Base-by-base conservation (phyloP, 441 rosid genomes). In the Metrosideros polymorpha region DNA sequence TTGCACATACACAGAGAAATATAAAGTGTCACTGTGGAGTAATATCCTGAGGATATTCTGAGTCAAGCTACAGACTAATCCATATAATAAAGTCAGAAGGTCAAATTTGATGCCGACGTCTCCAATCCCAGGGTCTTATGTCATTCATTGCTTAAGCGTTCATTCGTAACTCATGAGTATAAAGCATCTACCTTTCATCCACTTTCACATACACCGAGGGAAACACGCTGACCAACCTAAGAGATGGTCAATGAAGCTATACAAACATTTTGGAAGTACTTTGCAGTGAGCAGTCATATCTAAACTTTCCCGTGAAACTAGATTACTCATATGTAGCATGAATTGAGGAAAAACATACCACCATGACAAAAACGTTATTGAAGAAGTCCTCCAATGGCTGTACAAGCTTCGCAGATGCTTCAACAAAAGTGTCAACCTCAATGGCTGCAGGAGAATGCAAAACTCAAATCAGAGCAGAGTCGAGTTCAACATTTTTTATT, bases 331-430 rank as follows among this genome's bases (percentile, higher is more conserved):
- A 7, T 30, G 18, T 19, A 30, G 6, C 15, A 17, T 83, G 47
- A 83, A 83, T 50, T 50, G 42, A 52, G 42, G 82, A 87, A 86
- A 42, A 88, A 92, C 99, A 82, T 92, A 96, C 99, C 99, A 97
- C 99, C 99, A 96, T 97, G 87, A 97, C 98, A 43, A 97, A 97
- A 84, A 96, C 99, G 87, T 94, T 87, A 88, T 96, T 91, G 91
- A 97, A 96, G 91, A 97, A 97, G 87, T 96, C 94, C 87, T 96
- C 99, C 0, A 97, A 94, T 19, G 99, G 99, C 57, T 94, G 93
- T 42, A 96, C 63, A 85, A 97, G 91, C 86, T 91, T 89, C 50
- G 88, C 92, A 50, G 99, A 97, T 86, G 91, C 86, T 89, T 95
- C 95, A 43, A 95, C 88, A 90, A 97, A 97, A 83, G 95, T 94